Conservation (phyloP, 257 asterid genomes). For the Coffea eugenioides region DNA sequence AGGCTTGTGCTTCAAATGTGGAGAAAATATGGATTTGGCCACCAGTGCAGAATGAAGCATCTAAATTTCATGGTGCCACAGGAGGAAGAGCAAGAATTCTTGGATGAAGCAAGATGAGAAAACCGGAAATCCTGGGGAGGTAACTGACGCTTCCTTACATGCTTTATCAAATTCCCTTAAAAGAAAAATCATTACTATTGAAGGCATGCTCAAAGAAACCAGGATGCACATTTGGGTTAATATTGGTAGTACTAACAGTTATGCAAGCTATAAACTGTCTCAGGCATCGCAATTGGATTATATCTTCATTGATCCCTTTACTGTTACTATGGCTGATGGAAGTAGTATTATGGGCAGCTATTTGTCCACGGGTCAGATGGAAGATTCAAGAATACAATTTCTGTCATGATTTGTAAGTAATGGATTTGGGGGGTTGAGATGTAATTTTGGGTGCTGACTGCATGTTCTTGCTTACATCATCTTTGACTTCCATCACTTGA, state of each 20-base stretch:
- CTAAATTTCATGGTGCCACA: background rate
- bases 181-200: background rate
- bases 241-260: background rate
- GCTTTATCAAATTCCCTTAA: too few relatives aligned
- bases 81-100: background rate
- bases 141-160: too few relatives aligned
- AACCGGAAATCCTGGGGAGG: background rate
- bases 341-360: fast-evolving
- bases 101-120: too few relatives aligned
- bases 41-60: background rate
- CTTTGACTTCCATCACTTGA: too few relatives aligned
- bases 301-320: background rate
- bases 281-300: too few relatives aligned
- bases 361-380: background rate
- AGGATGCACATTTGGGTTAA: background rate
- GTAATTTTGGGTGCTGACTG: background rate
- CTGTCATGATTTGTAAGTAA: background rate
- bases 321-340: background rate
- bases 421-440: background rate
- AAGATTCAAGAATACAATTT: background rate
- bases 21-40: background rate
- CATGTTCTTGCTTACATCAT: too few relatives aligned
- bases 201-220: fast-evolving
- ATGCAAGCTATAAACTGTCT: background rate
- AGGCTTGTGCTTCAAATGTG: background rate